A percentile compares a stretch with the other conserved stretches of the same genome.
Conservation (phyloP, 1,284 basidiomycete genomes). For the Cryptococcus amylolentus region DNA sequence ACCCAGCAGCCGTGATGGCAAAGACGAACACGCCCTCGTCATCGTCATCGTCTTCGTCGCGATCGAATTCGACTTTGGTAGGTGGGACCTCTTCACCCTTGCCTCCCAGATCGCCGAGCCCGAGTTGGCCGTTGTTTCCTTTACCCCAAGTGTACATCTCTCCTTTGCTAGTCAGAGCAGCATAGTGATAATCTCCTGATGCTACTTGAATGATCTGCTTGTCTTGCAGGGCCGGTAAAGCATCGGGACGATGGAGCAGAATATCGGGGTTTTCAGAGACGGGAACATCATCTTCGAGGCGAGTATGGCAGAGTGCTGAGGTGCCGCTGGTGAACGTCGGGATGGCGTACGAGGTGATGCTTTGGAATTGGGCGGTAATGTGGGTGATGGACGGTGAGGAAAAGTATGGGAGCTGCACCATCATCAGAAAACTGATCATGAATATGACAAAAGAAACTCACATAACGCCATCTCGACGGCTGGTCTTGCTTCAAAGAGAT, state of each 20-base stretch:
- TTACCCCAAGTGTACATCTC: conserved; percentile 79
- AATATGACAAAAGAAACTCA: conserved; percentile 47
- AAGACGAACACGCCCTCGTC: conserved; percentile 65
- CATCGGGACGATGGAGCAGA: conserved; percentile 51
- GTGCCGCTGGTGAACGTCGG: conserved; percentile 53
- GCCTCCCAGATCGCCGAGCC: conserved; percentile 56
- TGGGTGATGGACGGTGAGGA: conserved; percentile 51
- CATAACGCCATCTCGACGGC: conserved; percentile 64
- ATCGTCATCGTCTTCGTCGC: conserved; percentile 4
- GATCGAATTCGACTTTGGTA: background rate
- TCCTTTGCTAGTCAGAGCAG: conserved; percentile 73
- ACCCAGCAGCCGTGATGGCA: conserved; percentile 70
- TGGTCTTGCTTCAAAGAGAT: conserved; percentile 15
- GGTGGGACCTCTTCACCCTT: conserved; percentile 42
- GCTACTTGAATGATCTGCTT: conserved; percentile 73
- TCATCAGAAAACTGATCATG: background rate
- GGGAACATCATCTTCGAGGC: conserved; percentile 31
- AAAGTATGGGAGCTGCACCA: conserved; percentile 35
- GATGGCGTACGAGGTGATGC: conserved; percentile 76
- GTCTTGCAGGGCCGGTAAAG: conserved; percentile 69
- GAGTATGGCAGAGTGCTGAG: conserved; percentile 21
- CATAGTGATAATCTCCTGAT: conserved; percentile 84
- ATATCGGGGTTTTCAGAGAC: conserved; percentile 2
- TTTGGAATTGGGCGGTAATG: conserved; percentile 78
- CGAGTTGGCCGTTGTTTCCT: conserved; percentile 73